Evolutionary conservation across 2,329 filamentous ascomycete species (phyloP), one percentile per base, ranked within the genome.

Genomic region (Fusarium illudens): DNA sequence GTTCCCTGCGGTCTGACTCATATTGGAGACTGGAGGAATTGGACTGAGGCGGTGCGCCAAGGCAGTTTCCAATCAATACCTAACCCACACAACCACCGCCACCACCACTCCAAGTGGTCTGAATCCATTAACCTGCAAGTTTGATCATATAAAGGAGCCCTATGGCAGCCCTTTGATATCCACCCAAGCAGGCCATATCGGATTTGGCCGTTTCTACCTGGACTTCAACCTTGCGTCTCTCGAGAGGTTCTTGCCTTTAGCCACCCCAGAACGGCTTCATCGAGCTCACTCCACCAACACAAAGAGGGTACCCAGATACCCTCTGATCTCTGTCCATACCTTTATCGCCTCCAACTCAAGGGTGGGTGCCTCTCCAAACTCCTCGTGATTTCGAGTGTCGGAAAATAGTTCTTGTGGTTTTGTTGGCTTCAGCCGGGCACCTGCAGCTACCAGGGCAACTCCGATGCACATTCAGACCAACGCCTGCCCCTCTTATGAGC

Each of bases 1-100:
- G 25, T 49, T 37, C 33, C 39, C 37, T 54, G 25, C 59, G 66
- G 67, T 65, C 68, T 71, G 68, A 73, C 64, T 73, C 71, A 73
- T 59, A 27, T 19, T 36, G 32, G n/a, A 50, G 49, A 33, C 37
- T 13, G 22, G 39, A 46, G 59, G 29, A 30, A 33, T 32, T 20
- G 25, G 37, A 42, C 54, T 71, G 71, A 70, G 71, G 71, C 71
- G 71, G 71, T 73, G 70, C 71, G 27, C 33, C 58, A 64, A 71
- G 71, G 71, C 71, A 73, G 64, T 72, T 73, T 73, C 60, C 48
- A 20, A 25, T 13, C 20, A 36, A 29, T 63, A 36, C 42, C 30
- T 64, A 53, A 56, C 58, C 62, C 39, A 44, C 66, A 60, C 67
- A 59, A 37, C 60, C 57, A 64, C 49, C 33, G 44, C 60, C 70